phyloP scores from a whole-genome alignment of 1,139 yeast genomes.

The Nakaseomyces kungkrabaensis region DNA sequence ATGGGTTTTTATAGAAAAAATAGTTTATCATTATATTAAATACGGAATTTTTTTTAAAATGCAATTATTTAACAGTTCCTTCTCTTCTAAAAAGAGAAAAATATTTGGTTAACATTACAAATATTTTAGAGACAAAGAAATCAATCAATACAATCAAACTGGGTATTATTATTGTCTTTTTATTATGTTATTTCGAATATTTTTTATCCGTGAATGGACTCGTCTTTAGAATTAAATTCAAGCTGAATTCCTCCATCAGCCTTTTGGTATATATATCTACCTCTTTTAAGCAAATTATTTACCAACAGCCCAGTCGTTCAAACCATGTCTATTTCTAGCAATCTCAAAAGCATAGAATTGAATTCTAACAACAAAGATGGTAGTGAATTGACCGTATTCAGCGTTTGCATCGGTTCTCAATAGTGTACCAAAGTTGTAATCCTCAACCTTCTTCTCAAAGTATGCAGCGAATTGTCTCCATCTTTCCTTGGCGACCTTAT shows the following conservation, averaged over 20 bases:
- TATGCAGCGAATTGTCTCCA: conserved; percentile 87
- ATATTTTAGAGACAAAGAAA: neutral
- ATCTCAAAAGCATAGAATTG: conserved; percentile 94
- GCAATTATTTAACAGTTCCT: neutral
- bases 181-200: too few species aligned
- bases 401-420: conserved; percentile 59
- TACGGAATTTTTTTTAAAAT: neutral
- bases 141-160: neutral
- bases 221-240: too few species aligned
- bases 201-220: too few species aligned
- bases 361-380: conserved; percentile 84
- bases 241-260: too few species aligned
- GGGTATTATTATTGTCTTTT: neutral
- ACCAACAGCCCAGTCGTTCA: conserved; percentile 75
- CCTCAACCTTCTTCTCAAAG: conserved; percentile 70
- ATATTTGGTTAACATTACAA: neutral
- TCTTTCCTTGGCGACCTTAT: conserved; percentile 65
- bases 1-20: too few species aligned
- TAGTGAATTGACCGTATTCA: conserved; percentile 75
- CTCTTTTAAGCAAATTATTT: conserved; percentile 1
- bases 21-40: too few species aligned
- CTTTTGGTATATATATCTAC: too few species aligned
- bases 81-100: neutral
- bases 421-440: conserved; percentile 91
- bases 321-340: conserved; percentile 80